Conservation (phyloP, 1,284 basidiomycete genomes). For the Tilletiaria anomala region DNA sequence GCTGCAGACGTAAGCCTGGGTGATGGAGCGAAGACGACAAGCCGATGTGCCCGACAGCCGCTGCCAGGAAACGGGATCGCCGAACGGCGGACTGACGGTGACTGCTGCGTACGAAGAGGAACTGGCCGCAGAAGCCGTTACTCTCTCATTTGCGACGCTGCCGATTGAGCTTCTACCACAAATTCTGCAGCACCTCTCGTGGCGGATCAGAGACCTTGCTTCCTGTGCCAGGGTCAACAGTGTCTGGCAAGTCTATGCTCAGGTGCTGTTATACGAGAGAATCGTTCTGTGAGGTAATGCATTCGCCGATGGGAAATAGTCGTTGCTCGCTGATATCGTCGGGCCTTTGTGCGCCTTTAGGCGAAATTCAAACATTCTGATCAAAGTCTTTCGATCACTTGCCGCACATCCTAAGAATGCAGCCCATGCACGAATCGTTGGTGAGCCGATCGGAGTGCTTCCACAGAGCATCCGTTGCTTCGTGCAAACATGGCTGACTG, state of each 20-base stretch:
- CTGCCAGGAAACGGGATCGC: too few relatives aligned
- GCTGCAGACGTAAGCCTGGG: too few relatives aligned
- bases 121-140: too few relatives aligned
- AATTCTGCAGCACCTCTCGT: conserved; percentile 16
- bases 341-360: background rate
- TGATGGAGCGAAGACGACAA: too few relatives aligned
- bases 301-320: background rate
- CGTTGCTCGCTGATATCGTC: background rate
- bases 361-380: conserved; percentile 25
- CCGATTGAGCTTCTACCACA: conserved; percentile 22
- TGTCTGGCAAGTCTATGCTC: conserved; percentile 12
- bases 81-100: too few relatives aligned
- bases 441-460: conserved; percentile 1
- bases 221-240: conserved; percentile 16
- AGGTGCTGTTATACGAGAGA: conserved; percentile 26
- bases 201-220: conserved; percentile 21
- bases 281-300: conserved; percentile 13
- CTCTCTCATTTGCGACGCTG: too few relatives aligned
- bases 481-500: background rate
- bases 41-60: too few relatives aligned
- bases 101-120: too few relatives aligned
- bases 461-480: background rate
- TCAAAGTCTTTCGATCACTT: conserved; percentile 21
- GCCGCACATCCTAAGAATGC: conserved; percentile 12
- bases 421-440: conserved; percentile 17